These are phyloP conservation scores for Ramularia collo-cygni DNA, from an alignment of 2,329 filamentous ascomycete genomes.

Conservation along the genomic window DNA sequence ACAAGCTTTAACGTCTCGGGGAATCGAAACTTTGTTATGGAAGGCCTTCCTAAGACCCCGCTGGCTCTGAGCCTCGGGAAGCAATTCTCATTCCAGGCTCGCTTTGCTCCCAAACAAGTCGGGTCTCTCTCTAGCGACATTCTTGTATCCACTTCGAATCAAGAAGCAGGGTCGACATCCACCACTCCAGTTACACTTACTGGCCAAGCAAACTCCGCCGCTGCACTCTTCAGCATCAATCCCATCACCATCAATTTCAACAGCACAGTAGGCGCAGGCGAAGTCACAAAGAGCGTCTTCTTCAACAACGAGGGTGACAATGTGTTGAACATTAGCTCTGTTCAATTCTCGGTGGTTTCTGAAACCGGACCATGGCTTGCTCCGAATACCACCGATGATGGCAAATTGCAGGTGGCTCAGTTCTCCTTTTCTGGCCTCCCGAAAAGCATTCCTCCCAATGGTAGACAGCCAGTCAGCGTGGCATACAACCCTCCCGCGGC, in stretches of 20 bases:
- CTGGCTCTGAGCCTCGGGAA: conserved; percentile 1
- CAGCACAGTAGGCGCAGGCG: conserved; percentile 3
- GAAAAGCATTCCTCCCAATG: conserved; percentile 3
- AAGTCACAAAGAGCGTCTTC: conserved; percentile 4
- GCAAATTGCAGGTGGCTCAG: conserved; percentile 3
- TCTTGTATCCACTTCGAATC: conserved; percentile 3
- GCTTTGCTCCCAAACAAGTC: conserved; percentile 4
- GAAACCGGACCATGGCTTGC: conserved; percentile 6
- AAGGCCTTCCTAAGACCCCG: conserved; percentile 3
- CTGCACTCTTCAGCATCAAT: conserved; percentile 1
- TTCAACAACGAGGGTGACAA: conserved; percentile 5
- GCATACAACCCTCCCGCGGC: conserved; percentile 5
- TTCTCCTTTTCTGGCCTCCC: conserved; percentile 7
- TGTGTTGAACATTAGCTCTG: conserved; percentile 1
- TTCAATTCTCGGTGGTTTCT: conserved; percentile 2
- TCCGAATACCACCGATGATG: conserved; percentile 5
- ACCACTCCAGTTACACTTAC: conserved; percentile 5
- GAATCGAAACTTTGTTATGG: conserved; percentile 6
- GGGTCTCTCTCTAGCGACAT: conserved; percentile 7
- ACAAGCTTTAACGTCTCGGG: conserved; percentile 2
- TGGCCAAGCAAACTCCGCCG: conserved; percentile 5
- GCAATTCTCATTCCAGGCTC: conserved; percentile 5
- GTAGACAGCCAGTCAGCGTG: conserved; percentile 2
- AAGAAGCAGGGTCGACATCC: conserved; percentile 5
- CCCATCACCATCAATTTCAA: conserved; percentile 4